These are phyloP conservation scores for Penicillium sumatraense DNA, from an alignment of 2,329 filamentous ascomycete genomes.

Conservation along the genomic window DNA sequence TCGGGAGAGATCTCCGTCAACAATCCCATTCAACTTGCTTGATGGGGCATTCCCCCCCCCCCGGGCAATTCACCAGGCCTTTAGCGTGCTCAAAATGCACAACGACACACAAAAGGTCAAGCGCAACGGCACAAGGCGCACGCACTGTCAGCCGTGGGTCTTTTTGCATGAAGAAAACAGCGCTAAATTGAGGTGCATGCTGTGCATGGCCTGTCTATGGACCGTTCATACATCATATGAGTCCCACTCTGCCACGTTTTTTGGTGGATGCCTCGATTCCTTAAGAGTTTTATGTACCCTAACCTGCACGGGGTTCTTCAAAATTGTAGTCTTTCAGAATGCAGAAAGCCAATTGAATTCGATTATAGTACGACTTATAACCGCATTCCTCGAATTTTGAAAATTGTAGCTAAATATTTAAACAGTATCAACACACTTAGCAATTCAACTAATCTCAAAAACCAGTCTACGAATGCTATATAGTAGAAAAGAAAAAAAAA, in stretches of 20 bases:
- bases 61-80: background rate
- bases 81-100: background rate
- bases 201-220: no score
- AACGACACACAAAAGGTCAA: background rate
- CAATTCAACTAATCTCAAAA: no score
- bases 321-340: no score
- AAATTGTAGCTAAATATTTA: no score
- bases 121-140: background rate
- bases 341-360: no score
- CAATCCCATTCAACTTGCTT: background rate
- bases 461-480: no score
- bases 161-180: no score
- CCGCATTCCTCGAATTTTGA: no score
- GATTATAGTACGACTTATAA: no score
- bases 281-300: background rate
- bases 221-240: conserved; percentile 19
- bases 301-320: no score
- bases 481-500: no score
- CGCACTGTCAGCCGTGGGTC: background rate
- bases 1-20: background rate
- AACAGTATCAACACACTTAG: no score
- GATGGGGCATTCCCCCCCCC: background rate
- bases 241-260: background rate
- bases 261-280: background rate
- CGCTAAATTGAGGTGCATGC: background rate